phyloP scores from a whole-genome alignment of 139 green algal genomes.

The Chlorella sp. region DNA sequence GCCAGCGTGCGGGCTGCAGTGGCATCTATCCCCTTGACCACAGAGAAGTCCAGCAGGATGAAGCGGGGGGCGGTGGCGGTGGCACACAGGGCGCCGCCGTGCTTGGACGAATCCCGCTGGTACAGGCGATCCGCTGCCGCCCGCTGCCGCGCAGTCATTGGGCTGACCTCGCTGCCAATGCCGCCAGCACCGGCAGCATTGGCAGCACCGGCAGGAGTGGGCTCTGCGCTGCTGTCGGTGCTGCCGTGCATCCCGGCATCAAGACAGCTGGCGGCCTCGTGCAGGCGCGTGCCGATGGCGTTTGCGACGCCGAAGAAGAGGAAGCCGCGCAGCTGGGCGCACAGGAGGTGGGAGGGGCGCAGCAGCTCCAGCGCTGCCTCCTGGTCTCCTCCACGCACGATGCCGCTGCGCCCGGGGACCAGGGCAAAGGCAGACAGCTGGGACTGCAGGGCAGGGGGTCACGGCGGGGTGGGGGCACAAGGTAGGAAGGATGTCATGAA shows the following conservation, averaged over 20 bases:
- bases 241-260: background rate
- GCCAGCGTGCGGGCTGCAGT: conserved; percentile 40
- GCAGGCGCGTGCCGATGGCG: conserved; percentile 27
- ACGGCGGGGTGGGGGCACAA: background rate
- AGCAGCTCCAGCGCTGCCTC: conserved; percentile 56
- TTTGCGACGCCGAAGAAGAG: conserved; percentile 82
- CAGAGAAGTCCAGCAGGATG: conserved; percentile 44
- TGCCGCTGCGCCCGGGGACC: conserved; percentile 47
- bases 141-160: background rate
- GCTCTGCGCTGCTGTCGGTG: too few relatives aligned
- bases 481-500: background rate
- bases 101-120: conserved; percentile 5
- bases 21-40: conserved; percentile 41
- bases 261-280: background rate
- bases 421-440: conserved; percentile 57
- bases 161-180: background rate
- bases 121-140: conserved; percentile 14
- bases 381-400: conserved; percentile 59
- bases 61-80: conserved; percentile 23
- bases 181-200: background rate
- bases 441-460: background rate
- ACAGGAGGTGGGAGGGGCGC: conserved; percentile 49
- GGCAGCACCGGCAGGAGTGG: too few relatives aligned
- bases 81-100: conserved; percentile 10
- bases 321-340: conserved; percentile 68